These are phyloP conservation scores for Chrysopogon serrulatus DNA, from an alignment of 176 grass and related monocot species.

Conservation along the genomic window DNA sequence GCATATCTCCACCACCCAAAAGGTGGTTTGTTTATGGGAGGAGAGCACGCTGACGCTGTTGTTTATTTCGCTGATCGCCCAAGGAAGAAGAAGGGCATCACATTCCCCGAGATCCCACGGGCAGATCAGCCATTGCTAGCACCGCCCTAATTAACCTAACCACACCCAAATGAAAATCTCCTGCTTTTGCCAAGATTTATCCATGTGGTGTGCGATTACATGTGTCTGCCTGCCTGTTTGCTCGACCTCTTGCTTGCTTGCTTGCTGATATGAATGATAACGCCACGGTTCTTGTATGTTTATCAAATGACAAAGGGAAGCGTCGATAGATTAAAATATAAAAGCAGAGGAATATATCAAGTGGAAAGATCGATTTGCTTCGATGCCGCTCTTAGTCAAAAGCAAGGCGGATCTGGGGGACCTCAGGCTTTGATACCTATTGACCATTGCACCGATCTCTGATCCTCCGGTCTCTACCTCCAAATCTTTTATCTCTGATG, in stretches of 20 bases:
- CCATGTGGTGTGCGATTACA: slow-evolving; percentile 38
- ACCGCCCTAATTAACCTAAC: background rate
- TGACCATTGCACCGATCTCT: background rate
- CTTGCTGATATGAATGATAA: slow-evolving; percentile 31
- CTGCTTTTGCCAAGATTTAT: slow-evolving; percentile 36
- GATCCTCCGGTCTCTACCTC: background rate
- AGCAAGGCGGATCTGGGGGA: background rate
- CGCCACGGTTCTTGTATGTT: slow-evolving; percentile 5
- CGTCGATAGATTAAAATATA: background rate
- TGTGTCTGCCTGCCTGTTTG: background rate
- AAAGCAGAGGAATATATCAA: slow-evolving; percentile 28
- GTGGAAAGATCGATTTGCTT: slow-evolving; percentile 21
- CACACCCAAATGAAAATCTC: background rate
- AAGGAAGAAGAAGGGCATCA: slow-evolving; percentile 27
- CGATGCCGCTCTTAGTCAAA: slow-evolving; percentile 33
- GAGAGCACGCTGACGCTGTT: background rate
- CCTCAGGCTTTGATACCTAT: background rate
- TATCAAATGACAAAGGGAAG: slow-evolving; percentile 1
- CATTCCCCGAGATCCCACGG: slow-evolving; percentile 54
- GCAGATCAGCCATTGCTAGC: background rate
- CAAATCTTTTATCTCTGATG: background rate
- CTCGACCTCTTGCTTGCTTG: background rate
- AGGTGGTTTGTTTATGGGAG: slow-evolving; percentile 9
- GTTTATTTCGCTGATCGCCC: background rate
- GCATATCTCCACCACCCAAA: background rate